Percentiles rank a stretch among this genome's conserved stretches.
phyloP scores from a whole-genome alignment of 2,329 filamentous ascomycete species.

The Verticillium dahliae region DNA sequence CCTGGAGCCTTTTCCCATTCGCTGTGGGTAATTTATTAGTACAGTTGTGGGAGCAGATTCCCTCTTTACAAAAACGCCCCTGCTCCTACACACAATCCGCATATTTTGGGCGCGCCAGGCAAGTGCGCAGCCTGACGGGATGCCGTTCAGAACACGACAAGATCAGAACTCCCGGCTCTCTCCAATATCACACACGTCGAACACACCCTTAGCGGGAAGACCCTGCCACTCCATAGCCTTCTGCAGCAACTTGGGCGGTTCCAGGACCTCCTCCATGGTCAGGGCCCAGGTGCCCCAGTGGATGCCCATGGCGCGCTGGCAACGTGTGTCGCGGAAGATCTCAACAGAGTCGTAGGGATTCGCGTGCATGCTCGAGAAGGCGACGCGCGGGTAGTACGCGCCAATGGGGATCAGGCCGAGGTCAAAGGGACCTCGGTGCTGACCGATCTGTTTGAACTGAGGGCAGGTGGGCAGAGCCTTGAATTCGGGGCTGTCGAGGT shows the following conservation, averaged over 20 bases:
- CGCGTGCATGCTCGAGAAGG: conserved; percentile 79
- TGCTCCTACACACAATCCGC: neutral
- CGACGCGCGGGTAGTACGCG: conserved; percentile 66
- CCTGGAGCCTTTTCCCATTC: neutral
- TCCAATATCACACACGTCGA: conserved; percentile 79
- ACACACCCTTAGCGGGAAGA: conserved; percentile 64
- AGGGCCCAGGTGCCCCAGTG: conserved; percentile 92
- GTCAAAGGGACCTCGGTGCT: conserved; percentile 77
- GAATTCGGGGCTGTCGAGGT: conserved; percentile 67
- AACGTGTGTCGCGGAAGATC: conserved; percentile 80
- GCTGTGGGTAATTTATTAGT: neutral
- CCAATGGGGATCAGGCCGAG: conserved; percentile 90
- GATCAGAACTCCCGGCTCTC: conserved; percentile 69
- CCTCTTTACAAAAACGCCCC: neutral
- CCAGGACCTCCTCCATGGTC: conserved; percentile 76
- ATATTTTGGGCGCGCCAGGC: neutral
- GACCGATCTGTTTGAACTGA: conserved; percentile 78
- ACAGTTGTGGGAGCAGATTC: neutral
- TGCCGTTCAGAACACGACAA: neutral
- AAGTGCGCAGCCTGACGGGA: neutral
- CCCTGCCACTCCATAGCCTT: conserved; percentile 64
- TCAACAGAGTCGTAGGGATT: conserved; percentile 84
- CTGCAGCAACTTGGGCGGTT: conserved; percentile 69
- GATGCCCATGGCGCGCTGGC: conserved; percentile 72
- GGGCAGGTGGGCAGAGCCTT: conserved; percentile 67